phyloP scores from a whole-genome alignment of 768 basidiomycete species.

The Tulasnella sp. region DNA sequence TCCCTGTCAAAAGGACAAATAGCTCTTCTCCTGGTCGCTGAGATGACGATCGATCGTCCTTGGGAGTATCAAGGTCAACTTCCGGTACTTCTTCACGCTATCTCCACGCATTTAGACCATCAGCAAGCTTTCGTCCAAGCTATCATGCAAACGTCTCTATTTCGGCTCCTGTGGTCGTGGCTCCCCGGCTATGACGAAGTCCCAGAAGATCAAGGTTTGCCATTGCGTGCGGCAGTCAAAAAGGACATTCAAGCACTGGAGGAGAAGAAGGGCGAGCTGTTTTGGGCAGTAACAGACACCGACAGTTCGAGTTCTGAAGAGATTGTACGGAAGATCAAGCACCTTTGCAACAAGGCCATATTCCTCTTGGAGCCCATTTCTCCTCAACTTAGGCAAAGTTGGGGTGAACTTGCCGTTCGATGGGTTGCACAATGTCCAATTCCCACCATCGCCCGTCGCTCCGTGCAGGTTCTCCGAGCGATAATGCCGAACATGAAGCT shows the following conservation, averaged over 20 bases:
- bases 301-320: conserved; percentile 36
- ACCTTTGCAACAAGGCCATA: conserved; percentile 67
- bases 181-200: conserved; percentile 74
- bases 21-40: conserved; percentile 81
- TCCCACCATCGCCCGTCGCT: conserved; percentile 81
- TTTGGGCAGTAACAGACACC: conserved; percentile 62
- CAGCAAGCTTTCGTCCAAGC: conserved; percentile 67
- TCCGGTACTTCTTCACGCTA: conserved; percentile 73
- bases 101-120: conserved; percentile 84
- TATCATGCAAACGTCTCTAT: conserved; percentile 75
- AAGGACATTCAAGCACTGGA: conserved; percentile 60
- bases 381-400: conserved; percentile 67
- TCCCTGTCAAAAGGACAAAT: conserved; percentile 83
- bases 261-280: conserved; percentile 56
- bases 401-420: conserved; percentile 77
- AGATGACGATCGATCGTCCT: conserved; percentile 71
- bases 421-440: conserved; percentile 91
- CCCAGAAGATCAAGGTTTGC: conserved; percentile 55
- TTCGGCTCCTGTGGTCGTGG: conserved; percentile 83
- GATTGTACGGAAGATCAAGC: conserved; percentile 63
- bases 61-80: conserved; percentile 75
- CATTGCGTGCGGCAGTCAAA: conserved; percentile 55
- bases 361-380: conserved; percentile 69
- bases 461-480: conserved; percentile 86
- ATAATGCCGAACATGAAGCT: conserved; percentile 72